phyloP scores from a whole-genome alignment of 768 basidiomycete genomes.

The Crucibulum laeve region DNA sequence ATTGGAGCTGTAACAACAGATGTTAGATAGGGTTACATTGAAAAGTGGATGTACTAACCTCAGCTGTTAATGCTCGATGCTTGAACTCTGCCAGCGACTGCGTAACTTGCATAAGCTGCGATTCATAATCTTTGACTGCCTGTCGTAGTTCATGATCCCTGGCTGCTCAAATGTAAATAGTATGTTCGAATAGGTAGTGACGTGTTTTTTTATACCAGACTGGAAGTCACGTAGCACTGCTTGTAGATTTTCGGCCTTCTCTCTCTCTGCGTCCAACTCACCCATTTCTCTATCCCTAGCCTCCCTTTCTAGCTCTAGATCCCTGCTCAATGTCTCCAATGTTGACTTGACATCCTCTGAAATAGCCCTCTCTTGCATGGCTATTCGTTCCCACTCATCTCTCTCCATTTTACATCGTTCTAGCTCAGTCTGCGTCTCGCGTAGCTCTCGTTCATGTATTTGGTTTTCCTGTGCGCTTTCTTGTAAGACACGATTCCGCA shows the following conservation, averaged over 20 bases:
- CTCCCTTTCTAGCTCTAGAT: slow-evolving; percentile 64
- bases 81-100: slow-evolving; percentile 88
- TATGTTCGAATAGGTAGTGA: not conserved
- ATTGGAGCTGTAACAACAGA: slow-evolving; percentile 46
- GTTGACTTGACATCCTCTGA: slow-evolving; percentile 67
- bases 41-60: slow-evolving; percentile 44
- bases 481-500: slow-evolving; percentile 61
- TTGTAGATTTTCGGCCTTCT: slow-evolving; percentile 81
- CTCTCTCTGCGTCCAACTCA: slow-evolving; percentile 63
- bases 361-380: slow-evolving; percentile 58
- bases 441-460: slow-evolving; percentile 72
- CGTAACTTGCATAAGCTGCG: slow-evolving; percentile 64
- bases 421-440: slow-evolving; percentile 81
- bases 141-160: slow-evolving; percentile 89
- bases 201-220: slow-evolving; percentile 53
- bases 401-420: slow-evolving; percentile 83
- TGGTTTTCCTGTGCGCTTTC: slow-evolving; percentile 68
- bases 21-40: slow-evolving; percentile 3
- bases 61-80: slow-evolving; percentile 81
- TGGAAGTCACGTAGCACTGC: slow-evolving; percentile 96
- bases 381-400: slow-evolving; percentile 50
- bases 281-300: slow-evolving; percentile 48
- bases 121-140: slow-evolving; percentile 79
- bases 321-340: slow-evolving; percentile 52
- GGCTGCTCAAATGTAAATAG: slow-evolving; percentile 37